Base-by-base conservation (phyloP, 2,329 filamentous ascomycete species). In the Alternaria rosae region DNA sequence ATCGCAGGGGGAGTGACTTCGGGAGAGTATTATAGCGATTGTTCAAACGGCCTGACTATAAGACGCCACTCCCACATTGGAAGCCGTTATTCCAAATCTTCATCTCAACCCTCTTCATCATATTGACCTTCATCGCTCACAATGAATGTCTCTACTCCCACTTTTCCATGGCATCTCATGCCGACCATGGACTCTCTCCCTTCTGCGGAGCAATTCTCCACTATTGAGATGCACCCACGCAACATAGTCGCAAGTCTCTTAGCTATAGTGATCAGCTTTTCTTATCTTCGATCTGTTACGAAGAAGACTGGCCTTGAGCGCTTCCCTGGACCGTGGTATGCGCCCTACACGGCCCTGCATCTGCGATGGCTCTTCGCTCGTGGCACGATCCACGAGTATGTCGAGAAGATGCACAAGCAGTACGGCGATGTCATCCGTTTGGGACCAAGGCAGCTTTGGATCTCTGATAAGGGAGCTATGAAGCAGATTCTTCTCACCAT, bases 301-400 rank as follows among this genome's bases (percentile, higher is more conserved):
- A 54, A 43, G 35, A 54, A 54, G 23, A 54, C 38, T 30, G 51
- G 51, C 20, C 51, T 43, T 13, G 51, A 54, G 26, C 42, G 38
- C 21, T 54, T 54, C 25, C 51, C 51, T 28, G 51, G 51, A 13
- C 51, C 51, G 6, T 54, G 51, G 51, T 54, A 54, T 54, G 51
- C 51, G 23, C 51, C 51, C 32, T 54, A 54, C 17, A 54, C 51
- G 17, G 51, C 51, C n/a, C 26, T 54, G 51, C 51, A 54, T 28
- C 51, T 54, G n/a, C 51, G 38, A 54, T 43, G 51, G 51, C 51
- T 43, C 7, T 54, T 54, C 38, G 51, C 51, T n/a, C 51, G 51
- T 12, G 51, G 51, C 51, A 54, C 35, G 12, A 43, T 54, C 38
- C 38, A 54, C 23, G 38, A 30, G 10, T 54, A 54, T 32, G 51